Evolutionary conservation across 495 filamentous ascomycete species (phyloP), one percentile per base, ranked within the genome.

Genomic region (Ascobolus immersus): DNA sequence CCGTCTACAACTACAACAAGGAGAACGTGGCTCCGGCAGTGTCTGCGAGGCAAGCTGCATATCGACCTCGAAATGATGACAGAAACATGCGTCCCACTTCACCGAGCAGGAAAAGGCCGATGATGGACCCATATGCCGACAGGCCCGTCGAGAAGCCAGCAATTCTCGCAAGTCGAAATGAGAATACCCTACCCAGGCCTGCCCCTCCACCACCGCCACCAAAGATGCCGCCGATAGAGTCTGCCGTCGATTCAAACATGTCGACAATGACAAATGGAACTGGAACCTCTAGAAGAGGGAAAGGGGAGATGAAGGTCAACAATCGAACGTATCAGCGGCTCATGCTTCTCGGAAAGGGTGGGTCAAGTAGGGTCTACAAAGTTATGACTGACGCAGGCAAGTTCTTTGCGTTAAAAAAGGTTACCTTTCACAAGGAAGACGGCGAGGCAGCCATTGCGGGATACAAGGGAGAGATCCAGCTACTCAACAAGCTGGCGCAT

Each of bases 371-470:
- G 42, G 86, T 96, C 1, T 96, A 92, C 49, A 75, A 82, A 26
- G 86, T 96, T 5, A 89, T 91, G 64, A 84, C 86, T 0, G 89
- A 94, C 45, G 94, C 86, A 48, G 79, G 71, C 40, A 89, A 81
- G 52, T 76, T 86, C 48, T 79, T 92, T 45, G 86, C 86, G 1
- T 55, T 96, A 35, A 96, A 96, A 55, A 64, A 78, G 27, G 86
- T 94, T 4, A 78, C 81, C 2, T 61, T 94, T 11, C 78, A 90
- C 42, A 71, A 73, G n/a, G 38, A 46, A 25, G 47, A 50, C 19
- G 82, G 92, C 45, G 77, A 84, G 37, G 51, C 62, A 7, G 73
- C 77, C 2, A 66, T 96, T 37, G 57, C 66, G 37, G 89, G 89
- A 1, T 96, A 80, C 56, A 92, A 92, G 51, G 86, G 89, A 18